These are phyloP conservation scores for Blastobotrys arbuscula DNA, from an alignment of 1,139 yeast species.

Conservation along the genomic window DNA sequence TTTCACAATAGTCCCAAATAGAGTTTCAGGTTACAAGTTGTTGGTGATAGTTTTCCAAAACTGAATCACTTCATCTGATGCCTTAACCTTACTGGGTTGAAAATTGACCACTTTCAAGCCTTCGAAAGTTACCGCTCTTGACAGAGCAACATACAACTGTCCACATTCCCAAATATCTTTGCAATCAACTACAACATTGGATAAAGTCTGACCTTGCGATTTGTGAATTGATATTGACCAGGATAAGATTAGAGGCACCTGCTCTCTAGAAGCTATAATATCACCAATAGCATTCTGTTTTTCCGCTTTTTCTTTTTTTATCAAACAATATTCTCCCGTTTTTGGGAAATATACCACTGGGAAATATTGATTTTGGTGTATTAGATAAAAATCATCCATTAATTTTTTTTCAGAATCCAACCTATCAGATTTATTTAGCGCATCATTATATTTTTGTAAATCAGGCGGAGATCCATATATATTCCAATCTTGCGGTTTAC, in stretches of 20 bases:
- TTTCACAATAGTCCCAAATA: too few species aligned
- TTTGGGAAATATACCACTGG: neutral
- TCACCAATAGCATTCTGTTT: neutral
- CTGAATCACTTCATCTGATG: constrained; percentile 59
- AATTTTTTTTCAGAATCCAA: too few species aligned
- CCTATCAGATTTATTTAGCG: neutral
- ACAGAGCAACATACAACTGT: constrained; percentile 84
- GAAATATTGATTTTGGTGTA: neutral
- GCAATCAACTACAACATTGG: constrained; percentile 74
- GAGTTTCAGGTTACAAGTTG: too few species aligned
- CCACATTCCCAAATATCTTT: constrained; percentile 66
- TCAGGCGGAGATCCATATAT: neutral
- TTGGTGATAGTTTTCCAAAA: too few species aligned
- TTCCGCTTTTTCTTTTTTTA: neutral
- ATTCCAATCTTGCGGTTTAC: constrained; percentile 43
- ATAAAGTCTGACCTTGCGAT: constrained; percentile 87
- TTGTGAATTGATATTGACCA: constrained; percentile 92
- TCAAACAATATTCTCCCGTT: neutral
- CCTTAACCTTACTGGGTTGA: constrained; percentile 46
- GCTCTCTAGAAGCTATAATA: constrained; percentile 30
- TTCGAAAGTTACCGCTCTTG: constrained; percentile 76
- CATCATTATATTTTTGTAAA: neutral
- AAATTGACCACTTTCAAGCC: constrained; percentile 53
- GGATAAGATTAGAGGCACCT: constrained; percentile 68
- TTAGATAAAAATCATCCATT: neutral